These are phyloP conservation scores for Moringa oleifera DNA, from an alignment of 345 rosid species.

Conservation along the genomic window DNA sequence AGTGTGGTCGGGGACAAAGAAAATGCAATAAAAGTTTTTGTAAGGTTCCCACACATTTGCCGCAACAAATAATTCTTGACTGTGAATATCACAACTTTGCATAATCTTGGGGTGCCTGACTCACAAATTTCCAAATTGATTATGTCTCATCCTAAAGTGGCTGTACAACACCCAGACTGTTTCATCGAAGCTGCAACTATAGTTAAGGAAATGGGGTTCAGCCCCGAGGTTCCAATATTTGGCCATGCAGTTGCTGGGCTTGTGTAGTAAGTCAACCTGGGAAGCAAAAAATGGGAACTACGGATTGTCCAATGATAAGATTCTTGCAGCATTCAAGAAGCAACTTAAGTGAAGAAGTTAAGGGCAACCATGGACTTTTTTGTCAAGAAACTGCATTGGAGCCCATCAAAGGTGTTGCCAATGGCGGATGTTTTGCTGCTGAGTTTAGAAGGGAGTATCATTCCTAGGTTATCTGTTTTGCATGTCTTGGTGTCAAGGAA, in stretches of 20 bases:
- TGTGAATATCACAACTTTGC: not conserved
- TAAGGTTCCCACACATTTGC: not conserved
- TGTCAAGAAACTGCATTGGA: not conserved
- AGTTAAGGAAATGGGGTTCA: not conserved
- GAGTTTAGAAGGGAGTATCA: not conserved
- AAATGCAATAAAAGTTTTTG: not conserved
- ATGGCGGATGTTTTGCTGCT: not conserved
- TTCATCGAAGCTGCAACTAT: not conserved
- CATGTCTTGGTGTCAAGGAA: not conserved
- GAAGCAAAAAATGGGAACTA: slow-evolving; percentile 3
- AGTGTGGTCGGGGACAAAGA: not conserved
- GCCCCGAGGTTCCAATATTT: not conserved
- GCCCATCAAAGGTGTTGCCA: not conserved
- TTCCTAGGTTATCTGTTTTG: slow-evolving; percentile 1
- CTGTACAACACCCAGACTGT: not conserved
- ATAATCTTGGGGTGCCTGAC: not conserved
- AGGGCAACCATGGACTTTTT: not conserved
- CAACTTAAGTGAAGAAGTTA: not conserved
- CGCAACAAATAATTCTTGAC: not conserved
- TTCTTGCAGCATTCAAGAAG: not conserved
- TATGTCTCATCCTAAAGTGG: not conserved
- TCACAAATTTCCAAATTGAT: not conserved
- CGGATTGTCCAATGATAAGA: not conserved
- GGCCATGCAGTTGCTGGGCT: not conserved
- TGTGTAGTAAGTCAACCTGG: not conserved